Conservation (phyloP, 257 asterid genomes). For the Solanum medicagineum region DNA sequence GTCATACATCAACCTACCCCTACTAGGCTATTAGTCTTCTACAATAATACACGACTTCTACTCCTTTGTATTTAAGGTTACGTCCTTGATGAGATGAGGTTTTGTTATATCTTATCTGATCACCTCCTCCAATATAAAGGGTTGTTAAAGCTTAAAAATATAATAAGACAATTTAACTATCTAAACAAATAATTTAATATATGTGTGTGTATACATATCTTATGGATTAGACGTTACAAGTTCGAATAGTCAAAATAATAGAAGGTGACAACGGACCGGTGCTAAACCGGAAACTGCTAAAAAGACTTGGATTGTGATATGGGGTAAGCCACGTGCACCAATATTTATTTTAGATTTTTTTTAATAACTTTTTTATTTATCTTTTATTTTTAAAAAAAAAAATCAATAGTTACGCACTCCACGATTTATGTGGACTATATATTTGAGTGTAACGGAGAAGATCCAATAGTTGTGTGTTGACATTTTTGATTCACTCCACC, state of each 20-base stretch:
- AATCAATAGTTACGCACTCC: background rate
- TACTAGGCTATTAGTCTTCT: no score
- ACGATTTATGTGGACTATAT: background rate
- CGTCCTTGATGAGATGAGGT: no score
- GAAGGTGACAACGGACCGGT: background rate
- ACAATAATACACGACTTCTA: rapidly evolving
- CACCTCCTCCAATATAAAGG: no score
- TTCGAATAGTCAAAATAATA: background rate
- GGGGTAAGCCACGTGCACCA: background rate
- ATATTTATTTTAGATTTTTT: background rate
- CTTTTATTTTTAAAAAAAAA: background rate
- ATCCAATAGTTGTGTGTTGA: background rate
- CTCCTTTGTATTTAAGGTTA: no score
- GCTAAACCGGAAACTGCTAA: background rate
- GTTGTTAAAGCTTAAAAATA: no score
- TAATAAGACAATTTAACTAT: no score
- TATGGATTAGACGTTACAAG: background rate
- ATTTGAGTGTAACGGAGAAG: background rate
- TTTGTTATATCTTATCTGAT: no score
- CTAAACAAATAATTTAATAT: background rate
- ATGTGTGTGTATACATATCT: rapidly evolving
- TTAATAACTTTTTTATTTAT: background rate
- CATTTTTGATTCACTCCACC: background rate
- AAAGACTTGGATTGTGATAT: background rate
- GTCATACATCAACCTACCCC: no score